A percentile compares a stretch with the other conserved stretches of the same genome.
Conservation (phyloP, 108 stramenopile genomes). For the Cyclotella distinguenda region DNA sequence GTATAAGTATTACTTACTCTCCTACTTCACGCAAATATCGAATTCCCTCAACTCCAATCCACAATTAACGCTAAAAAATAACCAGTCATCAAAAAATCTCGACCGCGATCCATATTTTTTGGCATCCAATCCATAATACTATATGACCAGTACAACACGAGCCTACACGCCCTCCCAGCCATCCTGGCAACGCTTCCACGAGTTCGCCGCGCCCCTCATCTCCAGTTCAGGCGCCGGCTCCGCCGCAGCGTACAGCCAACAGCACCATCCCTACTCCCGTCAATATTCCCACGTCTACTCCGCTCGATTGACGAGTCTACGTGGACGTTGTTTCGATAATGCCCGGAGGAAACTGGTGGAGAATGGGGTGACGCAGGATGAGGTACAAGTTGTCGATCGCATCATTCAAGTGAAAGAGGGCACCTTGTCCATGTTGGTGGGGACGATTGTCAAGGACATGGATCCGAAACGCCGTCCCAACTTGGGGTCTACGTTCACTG, state of each 20-base stretch:
- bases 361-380: not conserved
- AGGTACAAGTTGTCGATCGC: slow-evolving; percentile 49
- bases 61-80: no score
- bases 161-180: slow-evolving; percentile 41
- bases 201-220: slow-evolving; percentile 25
- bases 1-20: no score
- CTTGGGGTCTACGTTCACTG: slow-evolving; percentile 14
- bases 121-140: no score
- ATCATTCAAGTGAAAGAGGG: slow-evolving; percentile 78
- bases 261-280: slow-evolving; percentile 65
- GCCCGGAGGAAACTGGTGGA: slow-evolving; percentile 16
- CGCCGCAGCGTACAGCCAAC: slow-evolving; percentile 16
- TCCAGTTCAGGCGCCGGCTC: slow-evolving; percentile 32
- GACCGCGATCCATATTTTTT: no score
- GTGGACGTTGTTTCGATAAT: slow-evolving; percentile 52
- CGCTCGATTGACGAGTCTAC: slow-evolving; percentile 58
- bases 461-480: slow-evolving; percentile 32
- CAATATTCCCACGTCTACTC: slow-evolving; percentile 87
- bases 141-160: slow-evolving; percentile 15
- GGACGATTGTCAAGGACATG: slow-evolving; percentile 70
- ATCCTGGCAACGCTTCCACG: slow-evolving; percentile 48
- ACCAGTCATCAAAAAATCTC: no score
- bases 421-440: slow-evolving; percentile 59
- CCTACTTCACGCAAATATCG: no score
- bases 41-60: no score